A percentile compares a stretch with the other conserved stretches of the same genome.
phyloP scores from a whole-genome alignment of 1,139 yeast species.

The Suhomyces maxii region DNA sequence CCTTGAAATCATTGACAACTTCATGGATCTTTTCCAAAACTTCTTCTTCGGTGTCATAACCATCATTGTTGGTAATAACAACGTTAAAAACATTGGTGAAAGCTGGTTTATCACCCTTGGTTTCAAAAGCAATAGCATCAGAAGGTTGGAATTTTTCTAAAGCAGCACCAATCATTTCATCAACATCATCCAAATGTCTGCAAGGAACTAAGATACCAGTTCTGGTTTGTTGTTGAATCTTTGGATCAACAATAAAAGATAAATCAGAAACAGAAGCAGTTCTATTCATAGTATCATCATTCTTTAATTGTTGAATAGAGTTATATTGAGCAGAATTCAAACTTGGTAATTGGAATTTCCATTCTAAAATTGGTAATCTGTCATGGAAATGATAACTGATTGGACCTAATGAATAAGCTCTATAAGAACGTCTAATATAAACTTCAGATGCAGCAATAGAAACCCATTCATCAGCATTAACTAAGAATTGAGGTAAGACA shows the following conservation, averaged over 20 bases:
- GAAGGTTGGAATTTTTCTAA: constrained; percentile 65
- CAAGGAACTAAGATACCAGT: constrained; percentile 87
- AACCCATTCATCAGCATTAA: constrained; percentile 81
- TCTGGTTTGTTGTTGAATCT: constrained; percentile 58
- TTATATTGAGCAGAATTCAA: constrained; percentile 65
- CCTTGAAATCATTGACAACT: constrained; percentile 65
- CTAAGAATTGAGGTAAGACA: constrained; percentile 88
- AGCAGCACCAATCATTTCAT: constrained; percentile 76
- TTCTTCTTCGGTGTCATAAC: constrained; percentile 70
- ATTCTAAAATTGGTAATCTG: constrained; percentile 69
- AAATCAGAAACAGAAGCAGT: constrained; percentile 92
- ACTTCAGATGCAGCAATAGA: constrained; percentile 97
- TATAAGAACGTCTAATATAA: constrained; percentile 92
- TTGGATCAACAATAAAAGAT: constrained; percentile 74
- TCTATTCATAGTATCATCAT: constrained; percentile 57
- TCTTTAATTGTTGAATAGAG: constrained; percentile 55
- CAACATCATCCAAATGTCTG: constrained; percentile 83
- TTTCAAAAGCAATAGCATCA: constrained; percentile 40
- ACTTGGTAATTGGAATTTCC: constrained; percentile 90
- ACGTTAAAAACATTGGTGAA: constrained; percentile 81
- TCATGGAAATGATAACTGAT: constrained; percentile 64
- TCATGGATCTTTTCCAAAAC: constrained; percentile 63
- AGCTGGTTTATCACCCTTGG: constrained; percentile 33
- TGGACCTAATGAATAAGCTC: constrained; percentile 88
- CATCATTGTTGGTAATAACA: constrained; percentile 71